Conservation (phyloP, 1,139 yeast species). For the Taiozyma sp. region DNA sequence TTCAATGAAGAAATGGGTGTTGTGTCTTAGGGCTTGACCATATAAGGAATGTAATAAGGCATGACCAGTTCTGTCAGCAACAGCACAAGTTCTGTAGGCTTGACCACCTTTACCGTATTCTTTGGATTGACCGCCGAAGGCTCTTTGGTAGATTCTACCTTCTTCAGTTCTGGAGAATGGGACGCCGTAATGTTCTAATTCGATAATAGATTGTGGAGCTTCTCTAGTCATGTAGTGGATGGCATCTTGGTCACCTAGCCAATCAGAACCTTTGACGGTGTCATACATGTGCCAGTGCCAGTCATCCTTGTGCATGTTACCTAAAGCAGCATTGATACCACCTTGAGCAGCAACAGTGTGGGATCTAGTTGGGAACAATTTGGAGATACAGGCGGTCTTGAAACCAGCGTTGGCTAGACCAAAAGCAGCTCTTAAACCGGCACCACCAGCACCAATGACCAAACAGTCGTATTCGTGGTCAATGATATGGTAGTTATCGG, state of each 20-base stretch:
- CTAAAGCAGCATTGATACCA: constrained; percentile 97
- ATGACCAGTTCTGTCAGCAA: constrained; percentile 98
- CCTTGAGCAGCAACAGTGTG: constrained; percentile 99
- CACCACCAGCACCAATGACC: constrained; percentile 99
- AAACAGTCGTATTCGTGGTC: constrained; percentile 98
- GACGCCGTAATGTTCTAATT: constrained; percentile 96
- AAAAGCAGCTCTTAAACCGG: constrained; percentile 97
- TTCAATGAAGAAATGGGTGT: constrained; percentile 97
- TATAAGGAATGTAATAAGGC: constrained; percentile 93
- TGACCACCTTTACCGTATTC: constrained; percentile 98
- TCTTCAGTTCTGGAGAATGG: constrained; percentile 97
- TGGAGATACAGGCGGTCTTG: constrained; percentile 96
- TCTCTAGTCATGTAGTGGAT: constrained; percentile 99
- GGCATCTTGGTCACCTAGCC: constrained; percentile 99
- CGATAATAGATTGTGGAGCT: constrained; percentile 94
- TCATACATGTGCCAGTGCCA: constrained; percentile 99
- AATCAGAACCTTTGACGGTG: constrained; percentile 99
- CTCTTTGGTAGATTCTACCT: constrained; percentile 97
- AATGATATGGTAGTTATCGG: constrained; percentile 82
- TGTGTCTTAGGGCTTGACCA: constrained; percentile 95
- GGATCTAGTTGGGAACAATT: constrained; percentile 96
- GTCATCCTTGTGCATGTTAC: constrained; percentile 94
- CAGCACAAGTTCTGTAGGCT: constrained; percentile 99
- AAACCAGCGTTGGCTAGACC: constrained; percentile 96
- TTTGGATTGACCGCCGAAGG: constrained; percentile 96